Base-by-base conservation (phyloP, 2,329 filamentous ascomycete genomes). In the Thermomyces lanuginosus region DNA sequence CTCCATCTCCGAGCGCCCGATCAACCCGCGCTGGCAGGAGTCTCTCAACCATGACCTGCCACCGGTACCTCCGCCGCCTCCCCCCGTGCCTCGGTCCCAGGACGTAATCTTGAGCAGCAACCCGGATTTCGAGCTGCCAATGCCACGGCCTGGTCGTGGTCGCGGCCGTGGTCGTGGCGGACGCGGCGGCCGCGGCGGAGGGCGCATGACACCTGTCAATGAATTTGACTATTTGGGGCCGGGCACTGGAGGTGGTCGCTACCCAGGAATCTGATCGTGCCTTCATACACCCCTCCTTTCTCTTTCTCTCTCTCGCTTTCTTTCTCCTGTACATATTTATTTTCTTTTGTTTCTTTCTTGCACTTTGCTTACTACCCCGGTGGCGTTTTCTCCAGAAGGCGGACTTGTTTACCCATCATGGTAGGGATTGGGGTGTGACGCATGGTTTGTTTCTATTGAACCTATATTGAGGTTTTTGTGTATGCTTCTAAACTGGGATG, bases 21-120 rank as follows among this genome's bases (percentile, higher is more conserved):
- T 93, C 29, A 93, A 93, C 49, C 86, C 84, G 5, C 73, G 75
- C 33, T 93, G 86, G 84, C 70, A 58, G 42, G 39, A 60, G 51
- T 37, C 55, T n/a, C n/a, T n/a, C n/a, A n/a, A n/a, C n/a, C n/a
- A n/a, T 40, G 39, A 56, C 43, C 39, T 57, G 43, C 44, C 56
- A 29, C 56, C 54, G 56, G 19, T 56, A 58, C 20, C 51, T 55
- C 27, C 60, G 61, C 12, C 54, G 58, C 12, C 65, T 63, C 43
- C 60, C 55, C 28, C 60, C 60, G 13, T 53, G 58, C 16, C 64
- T 63, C 44, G 60, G 69, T 41, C 67, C 33, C 71, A 76, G 39
- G 80, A 91, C 39, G 64, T 83, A 26, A 57, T 92, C 20, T 60
- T 92, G 32, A 72, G 74, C 42, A 72, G 63, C 22, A 92, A 92